Conservation (phyloP, 306 rosid genomes). For the Heteromeles arbutifolia region DNA sequence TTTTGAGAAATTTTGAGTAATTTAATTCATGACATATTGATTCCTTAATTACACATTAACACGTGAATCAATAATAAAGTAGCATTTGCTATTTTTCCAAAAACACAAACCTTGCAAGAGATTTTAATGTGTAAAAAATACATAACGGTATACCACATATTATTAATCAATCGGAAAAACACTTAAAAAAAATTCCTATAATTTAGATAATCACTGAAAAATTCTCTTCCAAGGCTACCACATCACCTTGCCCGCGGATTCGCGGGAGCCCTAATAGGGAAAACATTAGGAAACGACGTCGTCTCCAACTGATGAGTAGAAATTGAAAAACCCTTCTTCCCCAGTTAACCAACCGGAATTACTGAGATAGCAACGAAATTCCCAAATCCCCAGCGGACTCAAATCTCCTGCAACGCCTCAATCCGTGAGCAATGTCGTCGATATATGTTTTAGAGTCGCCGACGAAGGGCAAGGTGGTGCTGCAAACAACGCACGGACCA, state of each 20-base stretch:
- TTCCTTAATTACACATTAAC: too few relatives aligned
- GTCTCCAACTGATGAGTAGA: not conserved
- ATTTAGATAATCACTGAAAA: too few relatives aligned
- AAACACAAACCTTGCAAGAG: too few relatives aligned
- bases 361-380: not conserved
- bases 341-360: not conserved
- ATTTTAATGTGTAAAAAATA: too few relatives aligned
- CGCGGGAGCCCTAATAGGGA: not conserved
- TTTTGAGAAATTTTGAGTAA: too few relatives aligned
- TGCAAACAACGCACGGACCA: constrained; percentile 80
- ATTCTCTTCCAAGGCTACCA: not conserved
- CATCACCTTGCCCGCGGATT: not conserved
- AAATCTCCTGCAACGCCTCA: not conserved
- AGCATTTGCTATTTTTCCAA: too few relatives aligned
- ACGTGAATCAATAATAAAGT: too few relatives aligned
- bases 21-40: too few relatives aligned
- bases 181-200: too few relatives aligned
- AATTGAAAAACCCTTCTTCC: not conserved
- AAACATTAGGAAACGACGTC: not conserved
- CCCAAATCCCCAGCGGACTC: not conserved
- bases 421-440: constrained; percentile 56
- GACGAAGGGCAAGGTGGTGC: constrained; percentile 85
- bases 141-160: accelerated
- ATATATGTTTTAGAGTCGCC: constrained; percentile 93
- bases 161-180: too few relatives aligned